Percentiles rank a stretch among this genome's conserved stretches.
phyloP scores from a whole-genome alignment of 208 protist species.

The Tritrichomonas foetus region DNA sequence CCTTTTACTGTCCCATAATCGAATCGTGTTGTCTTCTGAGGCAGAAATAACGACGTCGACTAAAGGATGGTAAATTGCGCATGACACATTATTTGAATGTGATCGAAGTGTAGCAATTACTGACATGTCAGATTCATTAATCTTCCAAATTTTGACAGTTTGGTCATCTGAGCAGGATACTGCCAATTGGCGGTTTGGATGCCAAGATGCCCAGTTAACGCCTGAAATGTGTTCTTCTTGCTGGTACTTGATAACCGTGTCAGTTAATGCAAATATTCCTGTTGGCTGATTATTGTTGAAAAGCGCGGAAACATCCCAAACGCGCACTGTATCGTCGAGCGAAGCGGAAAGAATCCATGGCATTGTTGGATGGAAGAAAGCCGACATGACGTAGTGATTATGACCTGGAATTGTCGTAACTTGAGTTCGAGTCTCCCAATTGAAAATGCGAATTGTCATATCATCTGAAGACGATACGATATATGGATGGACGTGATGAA shows the following conservation, averaged over 20 bases:
- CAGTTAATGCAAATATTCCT: conserved; percentile 32
- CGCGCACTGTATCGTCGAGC: conserved; percentile 93
- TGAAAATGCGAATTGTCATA: conserved; percentile 88
- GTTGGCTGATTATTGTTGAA: conserved; percentile 37
- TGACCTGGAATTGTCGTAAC: conserved; percentile 86
- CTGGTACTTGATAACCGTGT: conserved; percentile 67
- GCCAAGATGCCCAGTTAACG: conserved; percentile 97
- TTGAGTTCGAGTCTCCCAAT: conserved; percentile 70
- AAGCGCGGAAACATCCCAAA: conserved; percentile 96
- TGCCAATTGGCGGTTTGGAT: conserved; percentile 82
- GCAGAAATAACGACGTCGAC: conserved; percentile 84
- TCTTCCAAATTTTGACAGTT: conserved; percentile 85
- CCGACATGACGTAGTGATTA: conserved; percentile 99
- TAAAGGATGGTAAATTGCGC: conserved; percentile 78
- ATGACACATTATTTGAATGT: conserved; percentile 94
- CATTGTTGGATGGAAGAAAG: conserved; percentile 61
- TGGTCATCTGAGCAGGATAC: conserved; percentile 92
- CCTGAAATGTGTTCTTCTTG: conserved; percentile 94
- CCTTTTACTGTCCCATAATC: conserved; percentile 60
- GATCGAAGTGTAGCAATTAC: conserved; percentile 82
- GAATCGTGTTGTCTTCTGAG: conserved; percentile 74
- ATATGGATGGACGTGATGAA: conserved; percentile 75
- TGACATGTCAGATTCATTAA: conserved; percentile 71
- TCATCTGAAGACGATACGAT: conserved; percentile 95
- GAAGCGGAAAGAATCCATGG: conserved; percentile 91